A percentile compares a stretch with the other conserved stretches of the same genome.
Evolutionary conservation across 2,329 filamentous ascomycete genomes (phyloP).

Genomic region (Diaporthe longicolla): DNA sequence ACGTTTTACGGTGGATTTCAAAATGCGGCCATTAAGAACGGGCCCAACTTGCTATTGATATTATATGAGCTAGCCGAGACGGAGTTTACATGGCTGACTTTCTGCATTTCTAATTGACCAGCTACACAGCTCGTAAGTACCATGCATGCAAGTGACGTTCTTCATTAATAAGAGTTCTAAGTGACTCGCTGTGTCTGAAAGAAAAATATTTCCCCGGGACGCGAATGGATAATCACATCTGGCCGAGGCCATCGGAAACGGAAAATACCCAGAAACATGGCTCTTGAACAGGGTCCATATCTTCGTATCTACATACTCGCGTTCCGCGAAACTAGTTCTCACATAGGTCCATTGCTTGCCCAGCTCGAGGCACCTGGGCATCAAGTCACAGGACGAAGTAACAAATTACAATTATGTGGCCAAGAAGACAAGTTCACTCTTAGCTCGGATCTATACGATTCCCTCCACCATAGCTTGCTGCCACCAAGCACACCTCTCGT

Average conservation of each 20-base stretch:
- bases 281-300: background rate
- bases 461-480: constrained; percentile 50
- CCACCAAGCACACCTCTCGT: constrained; percentile 52
- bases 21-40: too few relatives aligned
- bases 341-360: too few relatives aligned
- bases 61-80: background rate
- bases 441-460: constrained; percentile 30
- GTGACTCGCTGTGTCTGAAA: background rate
- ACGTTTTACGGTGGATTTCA: too few relatives aligned
- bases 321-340: background rate
- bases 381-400: background rate
- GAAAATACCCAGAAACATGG: background rate
- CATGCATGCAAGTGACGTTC: background rate
- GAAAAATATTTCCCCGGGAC: background rate
- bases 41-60: background rate
- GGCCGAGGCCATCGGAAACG: background rate
- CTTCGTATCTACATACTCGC: too few relatives aligned
- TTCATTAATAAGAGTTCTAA: background rate
- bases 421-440: too few relatives aligned
- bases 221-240: background rate
- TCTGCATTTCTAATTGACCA: background rate
- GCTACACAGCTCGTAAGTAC: background rate
- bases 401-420: background rate
- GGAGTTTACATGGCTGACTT: background rate
- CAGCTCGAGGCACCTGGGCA: background rate